Evolutionary conservation across 495 filamentous ascomycete species (phyloP).

Genomic region (Talaromyces adpressus): DNA sequence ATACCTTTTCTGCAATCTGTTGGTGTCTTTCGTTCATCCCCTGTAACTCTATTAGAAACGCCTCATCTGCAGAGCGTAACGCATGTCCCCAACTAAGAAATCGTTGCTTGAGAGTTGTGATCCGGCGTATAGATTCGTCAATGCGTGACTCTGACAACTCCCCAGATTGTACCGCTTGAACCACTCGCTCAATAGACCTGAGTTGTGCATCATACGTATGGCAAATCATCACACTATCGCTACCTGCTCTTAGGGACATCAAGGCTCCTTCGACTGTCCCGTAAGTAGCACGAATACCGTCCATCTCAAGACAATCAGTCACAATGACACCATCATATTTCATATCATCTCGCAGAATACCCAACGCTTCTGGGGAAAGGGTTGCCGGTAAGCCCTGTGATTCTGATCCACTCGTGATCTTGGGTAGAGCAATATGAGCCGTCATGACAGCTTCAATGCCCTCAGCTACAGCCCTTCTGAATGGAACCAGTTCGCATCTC

Average conservation of each 20-base stretch:
- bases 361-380: constrained; percentile 26
- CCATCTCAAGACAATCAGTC: constrained; percentile 39
- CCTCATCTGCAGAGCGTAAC: constrained; percentile 10
- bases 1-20: constrained; percentile 25
- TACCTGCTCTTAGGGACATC: constrained; percentile 40
- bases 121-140: constrained; percentile 29
- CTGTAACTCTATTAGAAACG: constrained; percentile 10
- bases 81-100: constrained; percentile 26
- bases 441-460: constrained; percentile 37
- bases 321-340: constrained; percentile 33
- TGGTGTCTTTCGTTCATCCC: constrained; percentile 17
- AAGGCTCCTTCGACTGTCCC: constrained; percentile 41
- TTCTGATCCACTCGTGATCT: constrained; percentile 12
- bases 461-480: constrained; percentile 36
- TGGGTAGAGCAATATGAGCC: constrained; percentile 35
- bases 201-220: constrained; percentile 42
- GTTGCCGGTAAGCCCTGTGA: constrained; percentile 29
- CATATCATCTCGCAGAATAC: constrained; percentile 34
- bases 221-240: constrained; percentile 44
- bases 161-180: constrained; percentile 32
- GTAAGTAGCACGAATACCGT: constrained; percentile 38
- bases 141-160: constrained; percentile 23
- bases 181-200: constrained; percentile 32
- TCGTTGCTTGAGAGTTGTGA: constrained; percentile 28
- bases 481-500: constrained; percentile 33